Conservation (phyloP, 2,329 filamentous ascomycete species). For the Gyromitra esculenta region DNA sequence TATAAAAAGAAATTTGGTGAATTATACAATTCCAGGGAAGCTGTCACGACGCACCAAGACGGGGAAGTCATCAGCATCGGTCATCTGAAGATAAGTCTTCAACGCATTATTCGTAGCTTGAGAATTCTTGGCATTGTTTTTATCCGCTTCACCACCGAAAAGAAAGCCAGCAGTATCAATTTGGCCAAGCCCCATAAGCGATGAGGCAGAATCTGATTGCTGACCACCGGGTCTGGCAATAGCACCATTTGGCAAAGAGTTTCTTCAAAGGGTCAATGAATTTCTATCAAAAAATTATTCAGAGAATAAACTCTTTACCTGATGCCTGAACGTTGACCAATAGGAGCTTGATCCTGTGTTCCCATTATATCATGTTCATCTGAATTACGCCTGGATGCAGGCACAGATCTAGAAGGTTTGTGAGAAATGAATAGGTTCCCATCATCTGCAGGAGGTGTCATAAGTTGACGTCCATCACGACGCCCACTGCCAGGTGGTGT, state of each 20-base stretch:
- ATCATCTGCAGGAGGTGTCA: slow-evolving; percentile 68
- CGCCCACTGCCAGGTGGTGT: slow-evolving; percentile 81
- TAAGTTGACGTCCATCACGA: slow-evolving; percentile 88
- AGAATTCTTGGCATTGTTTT: slow-evolving; percentile 62
- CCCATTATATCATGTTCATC: slow-evolving; percentile 75
- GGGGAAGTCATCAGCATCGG: slow-evolving; percentile 84
- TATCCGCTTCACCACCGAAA: slow-evolving; percentile 78
- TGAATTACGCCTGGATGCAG: slow-evolving; percentile 86
- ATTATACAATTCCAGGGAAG: slow-evolving; percentile 66
- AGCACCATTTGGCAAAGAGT: slow-evolving; percentile 50
- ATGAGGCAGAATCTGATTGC: slow-evolving; percentile 33
- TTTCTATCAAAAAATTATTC: slow-evolving; percentile 15
- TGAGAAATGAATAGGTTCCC: slow-evolving; percentile 64
- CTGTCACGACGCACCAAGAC: slow-evolving; percentile 76
- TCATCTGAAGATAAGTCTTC: slow-evolving; percentile 75
- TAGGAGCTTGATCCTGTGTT: slow-evolving; percentile 50
- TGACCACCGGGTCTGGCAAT: slow-evolving; percentile 41
- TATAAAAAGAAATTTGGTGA: slow-evolving; percentile 32
- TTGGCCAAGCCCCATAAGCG: slow-evolving; percentile 74
- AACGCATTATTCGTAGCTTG: slow-evolving; percentile 70
- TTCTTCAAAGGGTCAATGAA: slow-evolving; percentile 46
- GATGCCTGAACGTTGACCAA: slow-evolving; percentile 53
- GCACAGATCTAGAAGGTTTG: slow-evolving; percentile 79
- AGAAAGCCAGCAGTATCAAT: slow-evolving; percentile 87
- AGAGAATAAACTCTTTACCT: slow-evolving; percentile 47